Evolutionary conservation across 805 yeast species (phyloP).

Genomic region (Metschnikowia santaceciliae): DNA sequence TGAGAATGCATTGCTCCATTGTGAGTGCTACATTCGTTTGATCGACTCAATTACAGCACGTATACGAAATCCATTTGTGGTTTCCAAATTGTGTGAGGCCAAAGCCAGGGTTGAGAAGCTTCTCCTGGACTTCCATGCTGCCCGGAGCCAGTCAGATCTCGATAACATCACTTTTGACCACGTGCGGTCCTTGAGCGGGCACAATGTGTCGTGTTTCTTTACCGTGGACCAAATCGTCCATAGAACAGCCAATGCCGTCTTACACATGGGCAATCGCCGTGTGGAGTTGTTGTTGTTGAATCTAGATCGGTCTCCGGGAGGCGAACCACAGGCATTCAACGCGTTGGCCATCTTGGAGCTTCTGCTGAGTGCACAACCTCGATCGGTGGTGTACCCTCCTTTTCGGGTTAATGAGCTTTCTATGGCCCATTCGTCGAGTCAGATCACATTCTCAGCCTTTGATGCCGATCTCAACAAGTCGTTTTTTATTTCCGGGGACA

Average conservation of each 20-base stretch:
- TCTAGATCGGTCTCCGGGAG: constrained; percentile 13
- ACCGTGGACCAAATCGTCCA: constrained; percentile 33
- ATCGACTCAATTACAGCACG: constrained; percentile 19
- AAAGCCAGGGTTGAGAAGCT: constrained; percentile 16
- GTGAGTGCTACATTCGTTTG: constrained; percentile 26
- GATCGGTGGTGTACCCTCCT: constrained; percentile 40
- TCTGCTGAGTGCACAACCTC: constrained; percentile 17
- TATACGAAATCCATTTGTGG: constrained; percentile 38
- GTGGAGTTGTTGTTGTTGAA: constrained; percentile 36
- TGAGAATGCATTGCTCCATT: constrained; percentile 31
- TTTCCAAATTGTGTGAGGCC: constrained; percentile 25
- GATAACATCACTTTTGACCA: constrained; percentile 34
- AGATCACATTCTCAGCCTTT: constrained; percentile 17
- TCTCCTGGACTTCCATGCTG: constrained; percentile 14
- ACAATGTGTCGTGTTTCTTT: constrained; percentile 37
- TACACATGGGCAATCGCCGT: constrained; percentile 16
- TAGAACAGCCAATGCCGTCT: constrained; percentile 24
- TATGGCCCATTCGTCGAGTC: constrained; percentile 16
- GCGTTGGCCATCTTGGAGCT: constrained; percentile 36
- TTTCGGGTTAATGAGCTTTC: constrained; percentile 37
- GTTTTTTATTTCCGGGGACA: constrained; percentile 17
- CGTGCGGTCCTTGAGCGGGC: constrained; percentile 27
- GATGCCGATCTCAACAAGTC: constrained; percentile 9
- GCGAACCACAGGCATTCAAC: constrained; percentile 19
- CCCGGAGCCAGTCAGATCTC: constrained; percentile 19